These are phyloP conservation scores for Jaapia argillacea DNA, from an alignment of 768 basidiomycete species.

Conservation along the genomic window DNA sequence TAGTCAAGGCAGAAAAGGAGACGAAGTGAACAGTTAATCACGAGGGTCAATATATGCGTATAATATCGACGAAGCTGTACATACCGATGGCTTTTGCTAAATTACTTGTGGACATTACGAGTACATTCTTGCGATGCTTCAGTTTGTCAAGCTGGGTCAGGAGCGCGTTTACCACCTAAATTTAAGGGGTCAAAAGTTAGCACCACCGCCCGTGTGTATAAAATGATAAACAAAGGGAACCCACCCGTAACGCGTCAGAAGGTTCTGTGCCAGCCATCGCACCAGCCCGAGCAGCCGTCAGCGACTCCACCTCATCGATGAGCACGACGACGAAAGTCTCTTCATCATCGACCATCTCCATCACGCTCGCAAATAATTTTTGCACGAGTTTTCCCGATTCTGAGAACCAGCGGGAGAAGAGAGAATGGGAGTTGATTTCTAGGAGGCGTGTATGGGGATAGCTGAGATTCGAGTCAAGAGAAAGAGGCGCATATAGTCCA, in stretches of 20 bases:
- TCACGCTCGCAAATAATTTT: slow-evolving; percentile 80
- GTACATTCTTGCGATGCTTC: slow-evolving; percentile 84
- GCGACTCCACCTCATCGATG: slow-evolving; percentile 94
- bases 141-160: slow-evolving; percentile 95
- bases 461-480: too few relatives aligned
- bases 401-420: slow-evolving; percentile 98
- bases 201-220: not conserved
- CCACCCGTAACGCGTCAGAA: slow-evolving; percentile 82
- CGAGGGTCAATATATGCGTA: not conserved
- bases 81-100: slow-evolving; percentile 93
- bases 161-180: slow-evolving; percentile 92
- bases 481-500: too few relatives aligned
- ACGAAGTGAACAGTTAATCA: not conserved
- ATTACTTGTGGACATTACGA: slow-evolving; percentile 96
- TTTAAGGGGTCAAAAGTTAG: not conserved
- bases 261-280: slow-evolving; percentile 96
- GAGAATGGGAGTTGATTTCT: slow-evolving; percentile 96
- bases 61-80: slow-evolving; percentile 13
- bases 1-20: slow-evolving; percentile 20
- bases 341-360: slow-evolving; percentile 87
- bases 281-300: slow-evolving; percentile 90
- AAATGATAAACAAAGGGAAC: slow-evolving; percentile 12
- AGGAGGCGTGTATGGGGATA: slow-evolving; percentile 82
- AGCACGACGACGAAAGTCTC: slow-evolving; percentile 87
- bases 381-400: slow-evolving; percentile 98